Evolutionary conservation across 148 eudicot species (phyloP).

Genomic region (Heliamphora exappendiculata): DNA sequence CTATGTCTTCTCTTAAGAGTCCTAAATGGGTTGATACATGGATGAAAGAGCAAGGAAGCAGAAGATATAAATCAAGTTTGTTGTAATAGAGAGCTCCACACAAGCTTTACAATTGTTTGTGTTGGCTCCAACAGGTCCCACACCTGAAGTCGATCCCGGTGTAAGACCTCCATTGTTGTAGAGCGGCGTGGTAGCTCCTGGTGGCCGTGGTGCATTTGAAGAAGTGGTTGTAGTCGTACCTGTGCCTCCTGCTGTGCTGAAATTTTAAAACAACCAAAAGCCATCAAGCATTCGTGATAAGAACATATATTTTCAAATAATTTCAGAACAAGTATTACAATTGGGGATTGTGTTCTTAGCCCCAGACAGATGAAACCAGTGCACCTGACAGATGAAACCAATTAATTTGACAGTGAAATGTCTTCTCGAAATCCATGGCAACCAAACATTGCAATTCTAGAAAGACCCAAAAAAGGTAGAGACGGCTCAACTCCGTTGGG

Average conservation of each 20-base stretch:
- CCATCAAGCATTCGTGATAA: neutral
- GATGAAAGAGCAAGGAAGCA: too few relatives aligned
- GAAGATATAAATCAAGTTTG: neutral
- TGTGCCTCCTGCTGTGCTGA: slow-evolving; percentile 1
- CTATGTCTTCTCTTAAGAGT: too few relatives aligned
- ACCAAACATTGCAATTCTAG: too few relatives aligned
- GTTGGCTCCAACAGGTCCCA: slow-evolving; percentile 5
- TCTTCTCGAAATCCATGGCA: too few relatives aligned
- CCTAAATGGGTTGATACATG: too few relatives aligned
- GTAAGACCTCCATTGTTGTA: slow-evolving; percentile 1
- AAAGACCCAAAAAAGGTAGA: too few relatives aligned
- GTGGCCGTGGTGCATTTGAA: slow-evolving; percentile 9
- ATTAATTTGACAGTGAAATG: too few relatives aligned
- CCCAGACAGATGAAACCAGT: neutral
- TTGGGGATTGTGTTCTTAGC: neutral
- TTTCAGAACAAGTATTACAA: neutral
- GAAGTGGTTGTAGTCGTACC: neutral
- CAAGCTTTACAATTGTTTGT: slow-evolving; percentile 5
- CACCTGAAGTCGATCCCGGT: too few relatives aligned
- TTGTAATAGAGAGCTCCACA: neutral
- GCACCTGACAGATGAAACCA: too few relatives aligned
- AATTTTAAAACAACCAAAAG: neutral
- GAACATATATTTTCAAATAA: too few relatives aligned
- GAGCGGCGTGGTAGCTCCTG: slow-evolving; percentile 1
- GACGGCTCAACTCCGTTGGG: too few relatives aligned